These are phyloP conservation scores for Penicillium sp. DNA, from an alignment of 2,329 filamentous ascomycete genomes.

Conservation along the genomic window DNA sequence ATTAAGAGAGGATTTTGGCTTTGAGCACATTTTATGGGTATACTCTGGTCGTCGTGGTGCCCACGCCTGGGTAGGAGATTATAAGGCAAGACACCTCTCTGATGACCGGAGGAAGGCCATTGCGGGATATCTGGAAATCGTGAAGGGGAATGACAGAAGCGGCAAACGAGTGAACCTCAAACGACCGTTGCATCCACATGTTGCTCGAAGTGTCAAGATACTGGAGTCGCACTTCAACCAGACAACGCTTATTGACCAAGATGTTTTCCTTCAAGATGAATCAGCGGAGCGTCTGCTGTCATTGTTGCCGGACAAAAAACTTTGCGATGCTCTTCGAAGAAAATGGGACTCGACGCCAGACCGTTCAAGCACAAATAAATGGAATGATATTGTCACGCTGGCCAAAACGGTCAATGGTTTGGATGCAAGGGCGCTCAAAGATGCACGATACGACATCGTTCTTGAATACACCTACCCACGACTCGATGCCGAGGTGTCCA, in stretches of 20 bases:
- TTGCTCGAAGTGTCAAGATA: constrained; percentile 79
- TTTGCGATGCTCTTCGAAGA: constrained; percentile 74
- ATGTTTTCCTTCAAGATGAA: constrained; percentile 72
- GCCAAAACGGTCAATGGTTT: constrained; percentile 73
- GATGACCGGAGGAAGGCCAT: constrained; percentile 82
- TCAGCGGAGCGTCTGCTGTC: constrained; percentile 73
- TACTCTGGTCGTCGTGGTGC: constrained; percentile 95
- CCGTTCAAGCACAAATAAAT: constrained; percentile 75
- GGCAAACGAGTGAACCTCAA: constrained; percentile 82
- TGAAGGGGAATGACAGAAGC: constrained; percentile 80
- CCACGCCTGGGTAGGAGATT: constrained; percentile 97
- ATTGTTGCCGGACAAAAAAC: constrained; percentile 74
- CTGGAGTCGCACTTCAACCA: constrained; percentile 79
- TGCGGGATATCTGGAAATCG: constrained; percentile 81
- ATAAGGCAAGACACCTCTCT: constrained; percentile 75
- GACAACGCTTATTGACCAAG: constrained; percentile 77
- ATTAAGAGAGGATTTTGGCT: constrained; percentile 90
- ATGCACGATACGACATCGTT: constrained; percentile 93
- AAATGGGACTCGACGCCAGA: constrained; percentile 87
- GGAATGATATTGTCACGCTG: constrained; percentile 86
- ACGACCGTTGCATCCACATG: constrained; percentile 83
- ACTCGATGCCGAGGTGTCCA: constrained; percentile 93
- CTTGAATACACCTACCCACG: constrained; percentile 97
- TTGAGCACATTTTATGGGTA: constrained; percentile 96
- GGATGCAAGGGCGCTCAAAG: constrained; percentile 68